A percentile compares a stretch with the other conserved stretches of the same genome.
These are phyloP conservation scores for Phytophthora podocarpi DNA, from an alignment of 352 stramenopile species.

Conservation along the genomic window DNA sequence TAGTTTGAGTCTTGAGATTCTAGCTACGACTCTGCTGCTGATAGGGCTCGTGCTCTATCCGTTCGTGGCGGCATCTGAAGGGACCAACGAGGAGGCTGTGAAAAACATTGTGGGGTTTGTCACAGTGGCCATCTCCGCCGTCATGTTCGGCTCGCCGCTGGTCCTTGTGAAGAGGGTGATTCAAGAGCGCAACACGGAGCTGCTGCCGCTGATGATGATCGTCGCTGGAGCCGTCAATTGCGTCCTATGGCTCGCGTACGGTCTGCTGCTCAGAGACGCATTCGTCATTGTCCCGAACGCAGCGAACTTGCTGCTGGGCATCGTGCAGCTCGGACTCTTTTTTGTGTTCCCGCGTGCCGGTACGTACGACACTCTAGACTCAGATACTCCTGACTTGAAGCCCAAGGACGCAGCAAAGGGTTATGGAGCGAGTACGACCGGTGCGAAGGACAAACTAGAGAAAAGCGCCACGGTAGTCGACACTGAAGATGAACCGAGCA, in stretches of 20 bases:
- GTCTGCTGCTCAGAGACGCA: conserved; percentile 48
- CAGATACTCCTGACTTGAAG: conserved; percentile 8
- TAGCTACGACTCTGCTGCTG: conserved; percentile 26
- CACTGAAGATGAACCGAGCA: conserved; percentile 15
- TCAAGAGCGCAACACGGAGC: conserved; percentile 41
- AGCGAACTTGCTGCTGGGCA: conserved; percentile 61
- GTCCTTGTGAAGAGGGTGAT: conserved; percentile 55
- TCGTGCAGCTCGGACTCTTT: conserved; percentile 61
- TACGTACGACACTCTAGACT: conserved; percentile 42
- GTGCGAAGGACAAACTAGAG: conserved; percentile 18
- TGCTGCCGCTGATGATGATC: conserved; percentile 60
- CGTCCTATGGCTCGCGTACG: conserved; percentile 60
- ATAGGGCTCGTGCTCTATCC: conserved; percentile 41
- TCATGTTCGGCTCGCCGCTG: conserved; percentile 74
- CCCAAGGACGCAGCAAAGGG: conserved; percentile 3
- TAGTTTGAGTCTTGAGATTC: conserved; percentile 33
- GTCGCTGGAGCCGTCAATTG: conserved; percentile 51
- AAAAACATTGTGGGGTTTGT: conserved; percentile 57
- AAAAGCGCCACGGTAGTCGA: conserved; percentile 13
- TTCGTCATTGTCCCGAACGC: conserved; percentile 71
- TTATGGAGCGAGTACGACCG: conserved; percentile 1
- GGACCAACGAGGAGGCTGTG: conserved; percentile 19
- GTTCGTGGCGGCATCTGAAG: conserved; percentile 33
- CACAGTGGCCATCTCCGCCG: conserved; percentile 51
- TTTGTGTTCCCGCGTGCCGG: conserved; percentile 28